Evolutionary conservation across 2,329 filamentous ascomycete species (phyloP), one percentile per base, ranked within the genome.

Genomic region (Ceratocystis smalleyi): DNA sequence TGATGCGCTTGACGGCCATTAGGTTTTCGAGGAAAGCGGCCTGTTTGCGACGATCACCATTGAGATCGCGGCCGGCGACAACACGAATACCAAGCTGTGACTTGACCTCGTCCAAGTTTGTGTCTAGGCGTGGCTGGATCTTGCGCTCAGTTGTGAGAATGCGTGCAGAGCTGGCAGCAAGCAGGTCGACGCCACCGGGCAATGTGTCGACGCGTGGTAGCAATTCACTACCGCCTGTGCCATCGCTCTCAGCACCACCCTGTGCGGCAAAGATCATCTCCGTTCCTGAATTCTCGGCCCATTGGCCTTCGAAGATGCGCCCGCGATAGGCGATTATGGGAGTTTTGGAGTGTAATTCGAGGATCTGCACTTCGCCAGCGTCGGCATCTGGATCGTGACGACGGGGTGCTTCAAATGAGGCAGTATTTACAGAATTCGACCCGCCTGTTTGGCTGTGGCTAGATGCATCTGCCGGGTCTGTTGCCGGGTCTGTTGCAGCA

Each of bases 281-380:
- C 0, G 91, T 95, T 43, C 92, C 92, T 54, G 95, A 82, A 66
- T 90, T 87, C 67, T 88, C 84, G 10, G 83, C 82, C 92, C 92
- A 97, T 57, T 83, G 77, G 68, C 90, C 92, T 68, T 83, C 84
- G 71, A 91, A 94, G 24, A 95, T 77, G 67, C 86, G 83, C 35
- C 87, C 88, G 65, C 86, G 81, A 74, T 95, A 95, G 24, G 87
- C 87, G 66, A 96, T 80, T 32, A 96, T 77, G 0, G 92, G 92
- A 60, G 88, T 86, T 1, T 76, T 71, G 0, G 86, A 86, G 73
- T 95, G 87, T 2, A 96, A 79, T 32, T 89, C 90, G n/a, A 94
- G 78, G 61, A 96, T 85, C 71, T 96, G 90, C 5, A 96, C 81
- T 47, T 81, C 75, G 35, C 75, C 71, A 5, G 67, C 60, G 4